A percentile compares a stretch with the other conserved stretches of the same genome.
Evolutionary conservation across 1,139 yeast species (phyloP).

Genomic region (Suhomyces coccinellae): DNA sequence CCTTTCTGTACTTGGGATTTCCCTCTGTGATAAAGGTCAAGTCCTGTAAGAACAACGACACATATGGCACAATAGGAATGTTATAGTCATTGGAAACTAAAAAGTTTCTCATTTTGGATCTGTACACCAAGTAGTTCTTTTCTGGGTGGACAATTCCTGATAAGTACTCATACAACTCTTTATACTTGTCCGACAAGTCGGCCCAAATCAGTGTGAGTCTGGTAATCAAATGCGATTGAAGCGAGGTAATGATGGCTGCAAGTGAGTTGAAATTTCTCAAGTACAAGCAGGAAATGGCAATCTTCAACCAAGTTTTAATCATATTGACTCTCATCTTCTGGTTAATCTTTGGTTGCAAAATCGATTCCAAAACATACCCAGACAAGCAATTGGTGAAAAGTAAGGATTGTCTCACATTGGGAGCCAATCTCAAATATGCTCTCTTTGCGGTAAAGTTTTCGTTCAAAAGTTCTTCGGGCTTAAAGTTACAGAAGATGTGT

Average conservation of each 20-base stretch:
- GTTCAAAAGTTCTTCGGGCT: constrained; percentile 72
- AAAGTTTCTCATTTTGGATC: constrained; percentile 64
- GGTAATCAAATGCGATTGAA: constrained; percentile 79
- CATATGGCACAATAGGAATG: constrained; percentile 81
- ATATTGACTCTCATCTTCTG: constrained; percentile 56
- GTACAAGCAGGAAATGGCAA: constrained; percentile 79
- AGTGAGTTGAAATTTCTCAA: constrained; percentile 81
- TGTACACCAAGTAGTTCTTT: constrained; percentile 75
- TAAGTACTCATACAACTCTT: constrained; percentile 63
- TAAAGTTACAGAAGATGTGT: constrained; percentile 63
- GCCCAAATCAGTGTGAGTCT: constrained; percentile 69
- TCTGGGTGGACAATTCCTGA: constrained; percentile 78
- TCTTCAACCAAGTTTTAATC: constrained; percentile 79
- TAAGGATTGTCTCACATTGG: constrained; percentile 70
- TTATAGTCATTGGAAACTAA: constrained; percentile 52
- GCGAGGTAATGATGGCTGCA: constrained; percentile 83
- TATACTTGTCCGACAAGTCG: constrained; percentile 64
- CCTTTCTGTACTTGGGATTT: constrained; percentile 66
- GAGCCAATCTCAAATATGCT: constrained; percentile 62
- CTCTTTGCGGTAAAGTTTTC: constrained; percentile 70
- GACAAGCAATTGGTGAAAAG: constrained; percentile 77
- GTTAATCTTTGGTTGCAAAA: constrained; percentile 55
- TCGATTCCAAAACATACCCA: constrained; percentile 79
- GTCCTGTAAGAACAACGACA: constrained; percentile 82
- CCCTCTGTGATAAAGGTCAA: constrained; percentile 88